Conservation (phyloP, 306 rosid genomes). For the Vigna hirtella region DNA sequence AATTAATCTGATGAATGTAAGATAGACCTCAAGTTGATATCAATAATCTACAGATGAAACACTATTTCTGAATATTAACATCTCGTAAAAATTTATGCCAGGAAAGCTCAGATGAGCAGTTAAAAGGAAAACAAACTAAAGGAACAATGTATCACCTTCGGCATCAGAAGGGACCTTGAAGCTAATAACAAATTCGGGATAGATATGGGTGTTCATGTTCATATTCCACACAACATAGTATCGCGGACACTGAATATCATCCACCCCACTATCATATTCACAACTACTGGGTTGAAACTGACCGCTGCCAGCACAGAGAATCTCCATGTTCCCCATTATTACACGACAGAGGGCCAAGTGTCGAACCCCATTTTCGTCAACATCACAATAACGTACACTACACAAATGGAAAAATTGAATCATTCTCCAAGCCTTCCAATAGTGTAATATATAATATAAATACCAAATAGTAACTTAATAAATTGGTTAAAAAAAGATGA, state of each 20-base stretch:
- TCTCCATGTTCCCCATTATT: slow-evolving; percentile 85
- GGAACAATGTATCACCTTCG: slow-evolving; percentile 69
- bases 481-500: background rate
- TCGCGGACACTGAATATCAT: slow-evolving; percentile 72
- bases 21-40: slow-evolving; percentile 45
- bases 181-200: slow-evolving; percentile 82
- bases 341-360: slow-evolving; percentile 81
- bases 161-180: slow-evolving; percentile 66
- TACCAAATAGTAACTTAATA: slow-evolving; percentile 25
- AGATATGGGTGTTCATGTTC: slow-evolving; percentile 82
- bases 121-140: slow-evolving; percentile 31
- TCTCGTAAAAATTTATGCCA: background rate
- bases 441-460: slow-evolving; percentile 33
- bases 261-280: slow-evolving; percentile 89
- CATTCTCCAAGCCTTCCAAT: slow-evolving; percentile 38
- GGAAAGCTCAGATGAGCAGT: slow-evolving; percentile 27
- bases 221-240: slow-evolving; percentile 74
- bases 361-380: slow-evolving; percentile 80
- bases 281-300: slow-evolving; percentile 77
- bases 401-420: slow-evolving; percentile 53
- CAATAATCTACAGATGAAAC: slow-evolving; percentile 43
- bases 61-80: slow-evolving; percentile 39
- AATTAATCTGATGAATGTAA: slow-evolving; percentile 44
- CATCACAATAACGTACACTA: slow-evolving; percentile 80
- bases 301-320: slow-evolving; percentile 61